A percentile compares a stretch with the other conserved stretches of the same genome.
These are phyloP conservation scores for Neonectria neomacrospora DNA, from an alignment of 2,329 filamentous ascomycete species.

Conservation along the genomic window DNA sequence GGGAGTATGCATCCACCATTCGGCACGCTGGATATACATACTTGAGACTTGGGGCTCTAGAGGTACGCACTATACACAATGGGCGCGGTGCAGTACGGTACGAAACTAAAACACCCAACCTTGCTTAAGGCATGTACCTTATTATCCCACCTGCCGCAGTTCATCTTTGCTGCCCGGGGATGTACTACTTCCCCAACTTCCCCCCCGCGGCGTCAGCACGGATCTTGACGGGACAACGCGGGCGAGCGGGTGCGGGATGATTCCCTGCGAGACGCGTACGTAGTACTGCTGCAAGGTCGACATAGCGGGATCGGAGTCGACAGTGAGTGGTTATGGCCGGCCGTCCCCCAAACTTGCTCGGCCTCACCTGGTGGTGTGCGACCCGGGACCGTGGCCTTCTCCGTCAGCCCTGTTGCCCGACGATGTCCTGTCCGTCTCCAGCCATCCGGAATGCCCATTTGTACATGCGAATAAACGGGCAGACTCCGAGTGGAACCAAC, in stretches of 20 bases:
- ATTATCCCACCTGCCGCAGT: slow-evolving; percentile 32
- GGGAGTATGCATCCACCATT: slow-evolving; percentile 27
- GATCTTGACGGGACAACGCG: slow-evolving; percentile 42
- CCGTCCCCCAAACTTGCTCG: slow-evolving; percentile 11
- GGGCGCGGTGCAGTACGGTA: slow-evolving; percentile 3
- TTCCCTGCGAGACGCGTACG: slow-evolving; percentile 14
- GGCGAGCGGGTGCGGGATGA: slow-evolving; percentile 42
- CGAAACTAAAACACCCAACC: slow-evolving; percentile 14
- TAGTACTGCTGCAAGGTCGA: slow-evolving; percentile 23
- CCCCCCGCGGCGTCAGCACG: slow-evolving; percentile 43
- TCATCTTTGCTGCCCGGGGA: slow-evolving; percentile 22
- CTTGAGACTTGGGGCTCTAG: slow-evolving; percentile 4
- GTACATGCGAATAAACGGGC: slow-evolving; percentile 11
- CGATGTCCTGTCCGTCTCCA: slow-evolving; percentile 2
- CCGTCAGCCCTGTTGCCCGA: slow-evolving; percentile 19
- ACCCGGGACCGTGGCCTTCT: slow-evolving; percentile 22
- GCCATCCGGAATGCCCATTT: slow-evolving; percentile 6
- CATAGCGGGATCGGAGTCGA: slow-evolving; percentile 13
- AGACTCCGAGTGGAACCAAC: slow-evolving; percentile 27
- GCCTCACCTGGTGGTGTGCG: slow-evolving; percentile 3
- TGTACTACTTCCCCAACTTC: slow-evolving; percentile 44
- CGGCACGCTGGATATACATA: slow-evolving; percentile 18
- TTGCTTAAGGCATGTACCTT: slow-evolving; percentile 21
- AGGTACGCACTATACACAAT: slow-evolving; percentile 13
- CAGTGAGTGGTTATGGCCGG: slow-evolving; percentile 14